Evolutionary conservation across 2,329 filamentous ascomycete species (phyloP).

Genomic region (Hirsutella minnesotensis): DNA sequence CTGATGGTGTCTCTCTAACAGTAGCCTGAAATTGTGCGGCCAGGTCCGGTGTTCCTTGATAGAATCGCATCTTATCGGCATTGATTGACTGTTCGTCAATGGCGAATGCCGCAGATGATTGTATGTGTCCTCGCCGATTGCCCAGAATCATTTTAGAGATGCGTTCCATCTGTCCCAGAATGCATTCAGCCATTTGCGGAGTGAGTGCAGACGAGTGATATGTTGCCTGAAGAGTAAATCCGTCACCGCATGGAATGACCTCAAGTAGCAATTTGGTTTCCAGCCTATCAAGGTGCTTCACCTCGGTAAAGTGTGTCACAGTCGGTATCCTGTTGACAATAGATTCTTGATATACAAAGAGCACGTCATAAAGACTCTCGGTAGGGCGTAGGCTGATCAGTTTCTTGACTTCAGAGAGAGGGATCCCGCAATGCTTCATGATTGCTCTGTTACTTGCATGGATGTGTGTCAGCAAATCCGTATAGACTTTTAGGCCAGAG

Average conservation of each 20-base stretch:
- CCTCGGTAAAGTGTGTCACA: slow-evolving; percentile 33
- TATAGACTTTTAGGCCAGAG: slow-evolving; percentile 33
- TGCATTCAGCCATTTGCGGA: slow-evolving; percentile 35
- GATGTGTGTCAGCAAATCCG: slow-evolving; percentile 50
- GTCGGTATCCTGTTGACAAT: slow-evolving; percentile 23
- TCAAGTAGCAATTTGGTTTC: slow-evolving; percentile 71
- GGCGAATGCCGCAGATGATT: slow-evolving; percentile 11
- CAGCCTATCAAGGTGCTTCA: slow-evolving; percentile 55
- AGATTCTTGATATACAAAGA: slow-evolving; percentile 80
- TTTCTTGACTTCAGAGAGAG: slow-evolving; percentile 59
- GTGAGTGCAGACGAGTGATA: slow-evolving; percentile 39
- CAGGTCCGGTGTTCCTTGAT: slow-evolving; percentile 30
- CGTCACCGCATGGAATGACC: slow-evolving; percentile 47
- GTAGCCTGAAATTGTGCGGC: slow-evolving; percentile 41
- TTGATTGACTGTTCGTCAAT: slow-evolving; percentile 31
- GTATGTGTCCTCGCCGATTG: slow-evolving; percentile 11
- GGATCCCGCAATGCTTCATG: slow-evolving; percentile 50
- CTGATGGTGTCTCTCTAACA: slow-evolving; percentile 34
- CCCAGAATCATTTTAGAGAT: slow-evolving; percentile 25
- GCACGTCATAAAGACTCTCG: slow-evolving; percentile 57
- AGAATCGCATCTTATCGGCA: slow-evolving; percentile 26
- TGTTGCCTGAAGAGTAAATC: slow-evolving; percentile 32
- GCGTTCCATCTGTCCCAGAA: slow-evolving; percentile 50
- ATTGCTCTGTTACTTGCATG: slow-evolving; percentile 55
- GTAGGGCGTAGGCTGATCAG: slow-evolving; percentile 40